These are phyloP conservation scores for Ophiocordyceps australis DNA, from an alignment of 2,329 filamentous ascomycete species.

Conservation along the genomic window DNA sequence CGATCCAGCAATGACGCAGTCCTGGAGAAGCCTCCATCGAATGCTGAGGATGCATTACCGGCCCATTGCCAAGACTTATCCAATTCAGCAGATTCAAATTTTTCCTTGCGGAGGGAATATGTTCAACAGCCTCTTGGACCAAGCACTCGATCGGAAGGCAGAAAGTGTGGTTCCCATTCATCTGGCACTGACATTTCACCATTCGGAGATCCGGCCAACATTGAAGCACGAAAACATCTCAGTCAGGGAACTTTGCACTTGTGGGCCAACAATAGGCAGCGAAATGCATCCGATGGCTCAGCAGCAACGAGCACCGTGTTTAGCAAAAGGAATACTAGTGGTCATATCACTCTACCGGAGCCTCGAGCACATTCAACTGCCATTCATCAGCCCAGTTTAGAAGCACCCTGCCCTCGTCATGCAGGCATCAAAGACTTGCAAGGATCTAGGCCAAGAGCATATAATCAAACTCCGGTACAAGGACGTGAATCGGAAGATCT, in stretches of 20 bases:
- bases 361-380: constrained; percentile 17
- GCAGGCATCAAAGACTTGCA: neutral
- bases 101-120: neutral
- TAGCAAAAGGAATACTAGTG: constrained; percentile 1
- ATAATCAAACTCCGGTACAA: neutral
- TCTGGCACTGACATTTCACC: too few relatives aligned
- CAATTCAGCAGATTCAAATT: too few relatives aligned
- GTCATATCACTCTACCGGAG: constrained; percentile 6
- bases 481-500: constrained; percentile 2
- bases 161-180: too few relatives aligned
- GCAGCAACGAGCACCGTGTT: too few relatives aligned
- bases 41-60: neutral
- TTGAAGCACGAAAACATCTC: too few relatives aligned
- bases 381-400: constrained; percentile 10
- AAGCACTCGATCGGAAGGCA: too few relatives aligned
- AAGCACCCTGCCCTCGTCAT: neutral
- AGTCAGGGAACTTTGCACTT: neutral
- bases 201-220: too few relatives aligned
- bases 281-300: neutral
- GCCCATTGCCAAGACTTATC: neutral
- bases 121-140: neutral
- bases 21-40: neutral
- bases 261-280: constrained; percentile 1
- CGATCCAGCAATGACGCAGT: neutral
- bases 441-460: too few relatives aligned